Percentiles rank a stretch among this genome's conserved stretches.
Conservation (phyloP, 805 yeast genomes). For the Nakazawaea sp. region DNA sequence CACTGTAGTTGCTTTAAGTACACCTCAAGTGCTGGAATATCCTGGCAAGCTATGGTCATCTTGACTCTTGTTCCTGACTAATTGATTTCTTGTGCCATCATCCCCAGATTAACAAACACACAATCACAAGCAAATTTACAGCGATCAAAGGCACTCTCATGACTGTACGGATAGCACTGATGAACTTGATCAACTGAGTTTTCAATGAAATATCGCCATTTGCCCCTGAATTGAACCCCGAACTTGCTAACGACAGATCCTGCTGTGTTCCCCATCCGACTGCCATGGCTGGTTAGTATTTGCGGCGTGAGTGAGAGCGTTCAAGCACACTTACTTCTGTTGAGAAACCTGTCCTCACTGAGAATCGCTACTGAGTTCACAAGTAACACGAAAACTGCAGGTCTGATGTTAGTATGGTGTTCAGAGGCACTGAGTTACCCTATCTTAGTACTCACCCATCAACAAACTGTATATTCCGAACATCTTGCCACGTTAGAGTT, state of each 20-base stretch:
- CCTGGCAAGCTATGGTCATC: no score
- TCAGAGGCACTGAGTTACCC: not conserved
- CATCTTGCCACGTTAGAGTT: not conserved
- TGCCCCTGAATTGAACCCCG: not conserved
- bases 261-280: slow-evolving; percentile 19
- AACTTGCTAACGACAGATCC: not conserved
- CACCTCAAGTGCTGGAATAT: no score
- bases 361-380: slow-evolving; percentile 53
- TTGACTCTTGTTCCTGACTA: no score
- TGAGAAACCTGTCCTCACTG: slow-evolving; percentile 54
- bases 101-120: slow-evolving; percentile 48
- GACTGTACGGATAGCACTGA: slow-evolving; percentile 52
- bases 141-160: slow-evolving; percentile 51
- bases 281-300: slow-evolving; percentile 11
- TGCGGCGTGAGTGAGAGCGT: slow-evolving; percentile 17
- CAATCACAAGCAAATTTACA: slow-evolving; percentile 40
- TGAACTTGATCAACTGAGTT: slow-evolving; percentile 41
- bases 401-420: not conserved
- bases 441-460: slow-evolving; percentile 1
- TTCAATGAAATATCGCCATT: slow-evolving; percentile 25
- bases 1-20: no score
- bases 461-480: slow-evolving; percentile 11
- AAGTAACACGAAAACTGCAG: slow-evolving; percentile 35
- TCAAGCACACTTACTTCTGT: slow-evolving; percentile 38
- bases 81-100: no score